Conservation (phyloP, 208 protist species). For the Crithidia thermophila region DNA sequence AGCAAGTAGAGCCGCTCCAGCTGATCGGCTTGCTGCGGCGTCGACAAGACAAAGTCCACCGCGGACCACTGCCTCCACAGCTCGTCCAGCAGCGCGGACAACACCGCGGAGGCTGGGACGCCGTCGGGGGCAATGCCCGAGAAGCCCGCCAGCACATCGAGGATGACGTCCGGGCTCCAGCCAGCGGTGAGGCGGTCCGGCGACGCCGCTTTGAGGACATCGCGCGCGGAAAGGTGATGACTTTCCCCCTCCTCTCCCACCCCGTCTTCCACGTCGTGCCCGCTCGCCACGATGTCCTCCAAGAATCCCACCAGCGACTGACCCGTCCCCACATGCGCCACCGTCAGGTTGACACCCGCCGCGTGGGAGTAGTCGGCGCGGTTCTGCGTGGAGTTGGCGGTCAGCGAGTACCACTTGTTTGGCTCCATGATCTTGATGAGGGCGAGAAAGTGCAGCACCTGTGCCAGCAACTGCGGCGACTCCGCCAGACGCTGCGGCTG, state of each 20-base stretch:
- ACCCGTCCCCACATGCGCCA: slow-evolving; percentile 56
- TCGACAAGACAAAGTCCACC: slow-evolving; percentile 16
- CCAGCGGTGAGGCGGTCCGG: slow-evolving; percentile 27
- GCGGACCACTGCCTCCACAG: slow-evolving; percentile 40
- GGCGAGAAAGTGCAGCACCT: slow-evolving; percentile 86
- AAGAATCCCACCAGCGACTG: slow-evolving; percentile 69
- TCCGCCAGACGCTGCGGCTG: slow-evolving; percentile 70
- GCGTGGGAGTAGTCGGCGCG: slow-evolving; percentile 85
- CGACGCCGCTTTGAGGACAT: not conserved
- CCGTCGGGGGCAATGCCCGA: slow-evolving; percentile 55
- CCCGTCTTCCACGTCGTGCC: not conserved
- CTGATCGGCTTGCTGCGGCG: slow-evolving; percentile 36
- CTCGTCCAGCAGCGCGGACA: slow-evolving; percentile 38
- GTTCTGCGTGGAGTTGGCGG: slow-evolving; percentile 65
- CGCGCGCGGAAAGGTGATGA: no score
- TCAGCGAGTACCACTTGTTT: slow-evolving; percentile 82
- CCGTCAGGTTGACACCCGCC: slow-evolving; percentile 55
- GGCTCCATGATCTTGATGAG: slow-evolving; percentile 85
- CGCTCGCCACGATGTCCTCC: slow-evolving; percentile 34
- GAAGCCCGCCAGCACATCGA: slow-evolving; percentile 72
- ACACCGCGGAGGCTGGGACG: slow-evolving; percentile 44
- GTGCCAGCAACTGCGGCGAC: slow-evolving; percentile 53
- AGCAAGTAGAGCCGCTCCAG: slow-evolving; percentile 76
- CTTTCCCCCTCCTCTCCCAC: not conserved
- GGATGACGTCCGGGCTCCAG: slow-evolving; percentile 49